Conservation (phyloP, 176 grass and related monocot genomes). For the bread wheat (Triticum aestivum) region DNA sequence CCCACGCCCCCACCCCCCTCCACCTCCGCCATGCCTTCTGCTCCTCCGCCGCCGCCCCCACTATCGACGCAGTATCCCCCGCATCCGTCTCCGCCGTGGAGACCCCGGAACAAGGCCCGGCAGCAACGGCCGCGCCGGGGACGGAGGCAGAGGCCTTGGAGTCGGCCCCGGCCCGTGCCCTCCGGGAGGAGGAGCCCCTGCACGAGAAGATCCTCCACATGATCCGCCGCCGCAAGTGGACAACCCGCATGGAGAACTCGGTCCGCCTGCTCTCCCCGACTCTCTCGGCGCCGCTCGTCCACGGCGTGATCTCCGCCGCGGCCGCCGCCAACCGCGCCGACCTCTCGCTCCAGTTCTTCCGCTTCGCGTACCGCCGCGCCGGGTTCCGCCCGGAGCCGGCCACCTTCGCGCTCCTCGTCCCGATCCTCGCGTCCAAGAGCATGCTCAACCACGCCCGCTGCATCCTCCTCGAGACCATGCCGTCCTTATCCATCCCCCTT, state of each 20-base stretch:
- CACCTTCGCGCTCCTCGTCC: conserved; percentile 48
- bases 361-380: too few species aligned
- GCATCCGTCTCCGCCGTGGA: not conserved
- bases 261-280: conserved; percentile 53
- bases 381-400: too few species aligned
- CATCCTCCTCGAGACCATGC: conserved; percentile 63
- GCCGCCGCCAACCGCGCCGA: too few species aligned
- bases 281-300: conserved; percentile 52
- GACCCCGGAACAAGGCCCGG: not conserved
- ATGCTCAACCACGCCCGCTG: conserved; percentile 78
- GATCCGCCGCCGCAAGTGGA: conserved; percentile 76
- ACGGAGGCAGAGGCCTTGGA: too few species aligned
- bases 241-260: conserved; percentile 29
- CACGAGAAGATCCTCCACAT: conserved; percentile 77
- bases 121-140: not conserved
- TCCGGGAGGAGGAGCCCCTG: conserved; percentile 42
- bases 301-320: conserved; percentile 33
- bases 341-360: too few species aligned
- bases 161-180: not conserved
- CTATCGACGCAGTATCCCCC: too few species aligned
- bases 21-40: too few species aligned
- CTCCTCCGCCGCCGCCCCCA: not conserved
- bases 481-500: conserved; percentile 45
- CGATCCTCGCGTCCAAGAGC: conserved; percentile 47
- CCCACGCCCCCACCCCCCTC: too few species aligned